These are phyloP conservation scores for Scedosporium boydii DNA, from an alignment of 2,329 filamentous ascomycete species.

Conservation along the genomic window DNA sequence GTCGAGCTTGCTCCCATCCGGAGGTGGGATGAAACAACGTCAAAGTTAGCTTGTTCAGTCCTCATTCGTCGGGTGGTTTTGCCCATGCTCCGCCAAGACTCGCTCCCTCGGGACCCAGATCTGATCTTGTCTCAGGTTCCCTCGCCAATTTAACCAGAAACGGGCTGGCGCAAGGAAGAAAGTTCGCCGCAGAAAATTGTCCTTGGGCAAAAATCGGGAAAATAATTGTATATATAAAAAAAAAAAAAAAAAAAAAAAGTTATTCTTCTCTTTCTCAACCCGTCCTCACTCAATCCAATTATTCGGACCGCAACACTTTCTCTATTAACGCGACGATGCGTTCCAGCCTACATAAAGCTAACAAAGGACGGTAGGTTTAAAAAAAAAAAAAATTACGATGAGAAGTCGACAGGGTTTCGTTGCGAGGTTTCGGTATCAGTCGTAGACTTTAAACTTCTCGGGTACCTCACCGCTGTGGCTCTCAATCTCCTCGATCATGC, in stretches of 20 bases:
- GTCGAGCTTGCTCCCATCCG: background rate
- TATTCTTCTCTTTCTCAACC: background rate
- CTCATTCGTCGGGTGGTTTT: background rate
- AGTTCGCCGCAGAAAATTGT: too few relatives aligned
- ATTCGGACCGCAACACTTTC: too few relatives aligned
- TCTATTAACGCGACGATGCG: background rate
- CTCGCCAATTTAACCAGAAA: background rate
- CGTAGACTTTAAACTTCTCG: slow-evolving; percentile 4
- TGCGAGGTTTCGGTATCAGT: too few relatives aligned
- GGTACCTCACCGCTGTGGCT: slow-evolving; percentile 44
- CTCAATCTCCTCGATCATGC: slow-evolving; percentile 50
- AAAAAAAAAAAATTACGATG: too few relatives aligned
- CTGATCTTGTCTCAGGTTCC: background rate
- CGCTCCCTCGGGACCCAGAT: background rate
- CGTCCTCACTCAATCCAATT: too few relatives aligned
- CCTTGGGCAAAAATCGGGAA: too few relatives aligned
- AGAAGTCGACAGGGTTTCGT: too few relatives aligned
- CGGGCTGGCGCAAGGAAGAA: background rate
- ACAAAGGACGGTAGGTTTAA: background rate
- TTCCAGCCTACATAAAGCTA: background rate
- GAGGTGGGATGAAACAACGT: slow-evolving; percentile 1
- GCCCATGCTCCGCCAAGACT: background rate
- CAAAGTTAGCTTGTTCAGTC: background rate
- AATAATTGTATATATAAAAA: too few relatives aligned
- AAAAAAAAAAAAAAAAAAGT: too few relatives aligned